Evolutionary conservation across 768 basidiomycete genomes (phyloP), one percentile per base, ranked within the genome.

Genomic region (Russula brevipes): DNA sequence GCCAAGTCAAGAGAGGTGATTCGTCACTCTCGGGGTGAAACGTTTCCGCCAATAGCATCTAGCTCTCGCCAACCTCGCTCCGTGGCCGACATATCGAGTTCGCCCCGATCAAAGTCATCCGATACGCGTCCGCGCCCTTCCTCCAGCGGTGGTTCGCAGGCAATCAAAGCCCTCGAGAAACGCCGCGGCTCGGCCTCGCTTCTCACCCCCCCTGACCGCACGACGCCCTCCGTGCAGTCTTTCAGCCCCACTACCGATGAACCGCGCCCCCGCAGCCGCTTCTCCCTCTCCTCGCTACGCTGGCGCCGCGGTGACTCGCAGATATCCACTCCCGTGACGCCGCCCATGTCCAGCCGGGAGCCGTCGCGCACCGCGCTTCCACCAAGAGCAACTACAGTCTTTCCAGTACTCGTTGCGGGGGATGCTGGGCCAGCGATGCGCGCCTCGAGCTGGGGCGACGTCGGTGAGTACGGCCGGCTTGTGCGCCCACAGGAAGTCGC

Each of bases 371-470:
- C 12, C 14, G 16, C n/a, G 11, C 30, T 31, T 33, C 46, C 60
- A 5, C 30, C 42, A 8, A n/a, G 14, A 8, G 19, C 10, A 5
- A 3, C 44, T 39, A 11, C 6, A 0, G 1, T 12, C 10, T 16
- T 24, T 11, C 44, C 47, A 35, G 17, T 14, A 5, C 54, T 55
- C 41, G n/a, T 30, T 19, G 60, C 47, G 31, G 33, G 36, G n/a
- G 53, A 38, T 38, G 30, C 12, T 5, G 42, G 36, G 12, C 53
- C 30, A 1, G 64, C 61, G 7, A 58, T 66, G 61, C 67, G 67
- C 31, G 67, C 67, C 2, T 66, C 67, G 36, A 68, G 67, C 53
- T 68, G 67, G 67, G 67, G 67, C 30, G 65, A 68, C 38, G 65
- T 68, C 33, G 61, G 61, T 8, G 67, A 68, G n/a, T 68, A 68